Percentiles rank a stretch among this genome's conserved stretches.
phyloP scores from a whole-genome alignment of 2,329 filamentous ascomycete species.

The Penicillium sp. region DNA sequence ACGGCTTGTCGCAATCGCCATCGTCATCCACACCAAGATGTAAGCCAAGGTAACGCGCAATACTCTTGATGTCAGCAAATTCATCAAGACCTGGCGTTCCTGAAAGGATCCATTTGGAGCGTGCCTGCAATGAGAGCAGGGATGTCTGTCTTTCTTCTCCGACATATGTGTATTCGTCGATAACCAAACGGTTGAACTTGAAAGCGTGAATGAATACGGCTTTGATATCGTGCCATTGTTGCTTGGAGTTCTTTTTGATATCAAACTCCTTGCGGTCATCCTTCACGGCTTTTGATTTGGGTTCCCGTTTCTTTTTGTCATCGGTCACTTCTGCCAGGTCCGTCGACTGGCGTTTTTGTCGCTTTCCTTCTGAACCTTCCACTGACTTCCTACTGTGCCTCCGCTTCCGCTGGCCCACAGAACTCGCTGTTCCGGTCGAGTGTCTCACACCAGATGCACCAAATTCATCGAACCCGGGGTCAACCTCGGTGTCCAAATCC shows the following conservation, averaged over 20 bases:
- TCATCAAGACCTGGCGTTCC: conserved; percentile 60
- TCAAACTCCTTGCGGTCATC: conserved; percentile 28
- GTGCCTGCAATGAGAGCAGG: conserved; percentile 49
- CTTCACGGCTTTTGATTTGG: conserved; percentile 3
- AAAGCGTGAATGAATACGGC: conserved; percentile 59
- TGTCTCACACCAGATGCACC: not conserved
- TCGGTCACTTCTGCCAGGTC: not conserved
- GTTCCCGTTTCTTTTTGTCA: conserved; percentile 13
- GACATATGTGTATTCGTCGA: conserved; percentile 66
- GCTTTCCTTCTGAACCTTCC: not conserved
- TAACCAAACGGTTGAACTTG: conserved; percentile 58
- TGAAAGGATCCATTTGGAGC: conserved; percentile 62
- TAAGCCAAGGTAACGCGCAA: conserved; percentile 57
- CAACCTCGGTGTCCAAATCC: not conserved
- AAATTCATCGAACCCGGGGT: not conserved
- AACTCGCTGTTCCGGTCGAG: not conserved
- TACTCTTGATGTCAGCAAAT: conserved; percentile 60
- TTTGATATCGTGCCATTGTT: conserved; percentile 29
- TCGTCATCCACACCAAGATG: conserved; percentile 57
- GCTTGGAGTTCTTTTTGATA: conserved; percentile 11
- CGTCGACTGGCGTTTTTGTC: not conserved
- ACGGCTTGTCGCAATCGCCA: conserved; percentile 43
- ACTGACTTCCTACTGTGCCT: not conserved
- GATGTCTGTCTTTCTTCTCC: conserved; percentile 44
- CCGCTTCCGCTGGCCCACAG: not conserved